A percentile compares a stretch with the other conserved stretches of the same genome.
Conservation (phyloP, 78 protist genomes). For the Monosiga brevicollis region DNA sequence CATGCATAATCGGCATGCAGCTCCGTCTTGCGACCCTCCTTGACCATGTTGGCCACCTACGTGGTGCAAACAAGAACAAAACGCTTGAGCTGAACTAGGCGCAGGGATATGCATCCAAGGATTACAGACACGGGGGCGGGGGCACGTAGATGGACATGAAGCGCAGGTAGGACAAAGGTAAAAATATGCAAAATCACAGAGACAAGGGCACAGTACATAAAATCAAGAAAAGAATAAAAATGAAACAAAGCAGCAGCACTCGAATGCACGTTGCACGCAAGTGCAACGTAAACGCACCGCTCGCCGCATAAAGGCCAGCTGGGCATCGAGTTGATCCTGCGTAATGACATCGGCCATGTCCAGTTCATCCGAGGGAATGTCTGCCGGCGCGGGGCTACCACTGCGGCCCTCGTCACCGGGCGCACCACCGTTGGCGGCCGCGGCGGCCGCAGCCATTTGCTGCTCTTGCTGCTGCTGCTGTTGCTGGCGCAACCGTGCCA, state of each 20-base stretch:
- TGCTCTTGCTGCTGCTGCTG: neutral
- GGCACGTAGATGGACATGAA: too few species aligned
- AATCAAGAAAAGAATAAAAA: too few species aligned
- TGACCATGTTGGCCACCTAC: neutral
- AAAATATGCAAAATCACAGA: too few species aligned
- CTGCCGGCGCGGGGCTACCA: neutral
- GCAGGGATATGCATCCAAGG: too few species aligned
- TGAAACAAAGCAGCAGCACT: too few species aligned
- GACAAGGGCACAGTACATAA: too few species aligned
- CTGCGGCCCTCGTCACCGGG: neutral
- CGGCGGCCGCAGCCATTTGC: neutral
- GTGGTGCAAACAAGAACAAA: neutral
- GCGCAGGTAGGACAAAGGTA: too few species aligned
- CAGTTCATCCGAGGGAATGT: neutral
- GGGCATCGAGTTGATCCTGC: neutral
- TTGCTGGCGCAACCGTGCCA: neutral
- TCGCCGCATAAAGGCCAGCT: too few species aligned
- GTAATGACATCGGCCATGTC: neutral
- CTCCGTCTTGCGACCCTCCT: neutral
- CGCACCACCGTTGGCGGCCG: neutral
- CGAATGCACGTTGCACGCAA: too few species aligned
- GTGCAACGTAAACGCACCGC: too few species aligned
- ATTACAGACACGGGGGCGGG: too few species aligned
- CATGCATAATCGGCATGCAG: neutral
- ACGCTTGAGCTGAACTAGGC: too few species aligned